Evolutionary conservation across 805 yeast genomes (phyloP).

Genomic region (Nakazawaea peltata): DNA sequence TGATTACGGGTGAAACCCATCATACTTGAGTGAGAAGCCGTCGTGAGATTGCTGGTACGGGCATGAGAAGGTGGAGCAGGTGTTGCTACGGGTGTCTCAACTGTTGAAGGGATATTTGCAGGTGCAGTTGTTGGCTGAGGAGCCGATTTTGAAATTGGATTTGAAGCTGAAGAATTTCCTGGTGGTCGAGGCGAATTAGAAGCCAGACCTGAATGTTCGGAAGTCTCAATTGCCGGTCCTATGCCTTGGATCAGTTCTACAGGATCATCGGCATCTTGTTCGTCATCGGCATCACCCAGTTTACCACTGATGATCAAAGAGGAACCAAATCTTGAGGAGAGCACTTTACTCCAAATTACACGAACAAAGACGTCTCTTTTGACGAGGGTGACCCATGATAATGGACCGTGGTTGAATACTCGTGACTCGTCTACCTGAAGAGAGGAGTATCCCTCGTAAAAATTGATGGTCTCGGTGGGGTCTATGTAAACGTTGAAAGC

Average conservation of each 20-base stretch:
- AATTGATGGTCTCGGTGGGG: constrained; percentile 30
- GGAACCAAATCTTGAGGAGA: constrained; percentile 1
- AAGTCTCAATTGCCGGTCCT: too few species aligned
- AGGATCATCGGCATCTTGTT: constrained; percentile 6
- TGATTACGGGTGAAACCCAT: neutral
- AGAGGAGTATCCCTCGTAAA: constrained; percentile 35
- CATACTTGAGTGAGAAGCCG: neutral
- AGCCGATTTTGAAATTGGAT: too few species aligned
- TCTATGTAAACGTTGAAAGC: neutral
- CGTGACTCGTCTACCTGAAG: constrained; percentile 32
- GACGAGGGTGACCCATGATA: constrained; percentile 40
- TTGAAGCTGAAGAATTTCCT: too few species aligned
- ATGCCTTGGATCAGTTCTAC: neutral
- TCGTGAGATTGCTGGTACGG: neutral
- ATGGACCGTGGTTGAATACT: constrained; percentile 42
- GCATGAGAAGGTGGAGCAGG: neutral
- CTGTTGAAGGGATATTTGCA: too few species aligned
- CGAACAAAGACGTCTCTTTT: constrained; percentile 35
- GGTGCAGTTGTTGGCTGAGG: too few species aligned
- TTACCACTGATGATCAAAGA: constrained; percentile 4
- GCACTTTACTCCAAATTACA: constrained; percentile 22
- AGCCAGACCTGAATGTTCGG: too few species aligned
- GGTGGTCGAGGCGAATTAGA: too few species aligned
- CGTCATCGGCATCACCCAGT: constrained; percentile 3
- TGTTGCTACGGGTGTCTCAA: too few species aligned